phyloP scores from a whole-genome alignment of 1,284 basidiomycete species.

The Mrakiaceae sp. region DNA sequence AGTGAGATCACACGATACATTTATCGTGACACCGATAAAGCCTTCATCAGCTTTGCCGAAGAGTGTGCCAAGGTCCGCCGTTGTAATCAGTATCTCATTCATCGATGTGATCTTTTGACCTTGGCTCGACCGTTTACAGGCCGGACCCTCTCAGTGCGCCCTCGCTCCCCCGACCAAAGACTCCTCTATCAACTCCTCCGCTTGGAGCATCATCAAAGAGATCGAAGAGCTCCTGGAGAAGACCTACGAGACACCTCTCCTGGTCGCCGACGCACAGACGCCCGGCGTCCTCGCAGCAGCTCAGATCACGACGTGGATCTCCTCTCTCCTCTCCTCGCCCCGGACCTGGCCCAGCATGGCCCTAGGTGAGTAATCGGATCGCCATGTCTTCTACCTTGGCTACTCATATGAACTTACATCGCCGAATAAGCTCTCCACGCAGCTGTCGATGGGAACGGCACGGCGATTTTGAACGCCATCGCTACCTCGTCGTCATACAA shows the following conservation, averaged over 20 bases:
- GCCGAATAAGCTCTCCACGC: slow-evolving; percentile 13
- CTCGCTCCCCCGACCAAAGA: slow-evolving; percentile 17
- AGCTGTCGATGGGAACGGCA: slow-evolving; percentile 22
- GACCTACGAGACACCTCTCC: slow-evolving; percentile 21
- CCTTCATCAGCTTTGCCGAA: slow-evolving; percentile 22
- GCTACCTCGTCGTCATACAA: slow-evolving; percentile 20
- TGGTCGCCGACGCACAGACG: slow-evolving; percentile 21
- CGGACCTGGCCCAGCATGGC: slow-evolving; percentile 22
- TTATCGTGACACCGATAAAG: slow-evolving; percentile 24
- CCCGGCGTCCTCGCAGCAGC: slow-evolving; percentile 21
- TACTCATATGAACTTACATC: not conserved
- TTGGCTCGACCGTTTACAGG: slow-evolving; percentile 16
- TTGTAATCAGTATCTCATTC: slow-evolving; percentile 1
- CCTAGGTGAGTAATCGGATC: not conserved
- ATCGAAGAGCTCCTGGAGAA: slow-evolving; percentile 21
- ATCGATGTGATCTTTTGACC: not conserved
- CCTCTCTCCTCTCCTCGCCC: slow-evolving; percentile 22
- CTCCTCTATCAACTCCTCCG: slow-evolving; percentile 12
- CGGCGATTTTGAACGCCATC: slow-evolving; percentile 16
- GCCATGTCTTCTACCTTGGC: not conserved
- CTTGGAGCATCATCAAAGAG: slow-evolving; percentile 16
- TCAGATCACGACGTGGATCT: slow-evolving; percentile 17
- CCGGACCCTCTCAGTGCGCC: slow-evolving; percentile 24
- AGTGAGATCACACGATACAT: not conserved
- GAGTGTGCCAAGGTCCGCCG: slow-evolving; percentile 19